phyloP scores from a whole-genome alignment of 2,329 filamentous ascomycete genomes.

The Raffaelea arxii region DNA sequence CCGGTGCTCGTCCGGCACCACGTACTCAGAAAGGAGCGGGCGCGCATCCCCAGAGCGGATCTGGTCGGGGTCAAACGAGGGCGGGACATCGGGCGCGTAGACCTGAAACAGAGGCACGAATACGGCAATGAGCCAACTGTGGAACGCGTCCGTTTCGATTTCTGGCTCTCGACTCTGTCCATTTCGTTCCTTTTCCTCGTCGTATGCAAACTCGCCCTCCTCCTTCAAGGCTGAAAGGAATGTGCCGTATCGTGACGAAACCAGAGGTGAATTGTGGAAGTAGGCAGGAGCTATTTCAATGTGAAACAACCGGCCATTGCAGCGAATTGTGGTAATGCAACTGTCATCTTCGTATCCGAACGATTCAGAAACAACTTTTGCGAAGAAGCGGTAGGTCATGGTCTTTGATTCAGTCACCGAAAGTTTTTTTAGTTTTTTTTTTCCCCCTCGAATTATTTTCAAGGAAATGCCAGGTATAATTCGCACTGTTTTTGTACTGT shows the following conservation, averaged over 20 bases:
- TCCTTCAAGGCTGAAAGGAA: not conserved
- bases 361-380: not conserved
- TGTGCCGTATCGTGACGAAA: not conserved
- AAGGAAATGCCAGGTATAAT: too few species aligned
- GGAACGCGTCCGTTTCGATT: too few species aligned
- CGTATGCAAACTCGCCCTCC: not conserved
- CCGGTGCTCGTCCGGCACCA: too few species aligned
- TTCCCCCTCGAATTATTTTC: too few species aligned
- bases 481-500: too few species aligned
- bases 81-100: too few species aligned
- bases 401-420: too few species aligned
- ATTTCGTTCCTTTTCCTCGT: not conserved
- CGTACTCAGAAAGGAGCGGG: too few species aligned
- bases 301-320: not conserved
- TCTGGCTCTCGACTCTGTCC: too few species aligned
- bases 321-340: not conserved
- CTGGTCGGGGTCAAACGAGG: too few species aligned
- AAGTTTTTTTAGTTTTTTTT: too few species aligned
- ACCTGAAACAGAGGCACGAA: not conserved
- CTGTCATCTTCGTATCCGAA: not conserved
- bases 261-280: not conserved
- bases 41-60: too few species aligned
- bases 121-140: not conserved
- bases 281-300: not conserved
- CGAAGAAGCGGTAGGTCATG: not conserved